Evolutionary conservation across 345 rosid species (phyloP), one percentile per base, ranked within the genome.

Genomic region (Hibiscus syriacus): DNA sequence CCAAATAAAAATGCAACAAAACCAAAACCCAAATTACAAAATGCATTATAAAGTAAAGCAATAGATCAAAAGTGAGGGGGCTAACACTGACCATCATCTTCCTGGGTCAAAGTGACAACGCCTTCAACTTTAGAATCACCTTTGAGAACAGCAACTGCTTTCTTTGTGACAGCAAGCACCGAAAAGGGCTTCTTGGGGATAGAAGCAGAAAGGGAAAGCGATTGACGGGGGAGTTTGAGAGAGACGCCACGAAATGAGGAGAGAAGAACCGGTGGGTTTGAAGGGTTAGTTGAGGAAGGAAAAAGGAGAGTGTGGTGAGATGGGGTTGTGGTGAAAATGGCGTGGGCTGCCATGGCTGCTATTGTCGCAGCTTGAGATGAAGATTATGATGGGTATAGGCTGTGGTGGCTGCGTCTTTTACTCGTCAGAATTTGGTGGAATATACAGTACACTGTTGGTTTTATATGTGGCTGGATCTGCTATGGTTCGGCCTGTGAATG

Each of bases 91-190:
- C 98, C 96, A 71, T 65, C 80, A 55, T 78, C 86, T 5, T 85
- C 96, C 73, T 94, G 99, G 38, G 84, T 76, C 85, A 94, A 76
- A 50, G 87, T 84, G 72, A 83, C 88, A 56, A 90, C 95, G 70
- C 99, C 99, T 84, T 94, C 89, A 17, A 87, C 99, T 50, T 62
- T 60, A 61, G 98, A 90, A 56, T 39, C 79, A 11, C 99, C 97
- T 76, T 81, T 90, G 49, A 93, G 86, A n/a, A 90, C 96, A 5
- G 92, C 97, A 0, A 93, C 95, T 14, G 95, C 97, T 64, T 93
- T 90, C 77, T 90, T 90, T 32, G 85, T 50, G 57, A 84, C 89
- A 54, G 90, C 88, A 10, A 83, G 76, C 39, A 93, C 80, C 0
- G 84, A 72, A 49, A 86, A 74, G 0, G 92, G 49, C 79, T 77